A percentile compares a stretch with the other conserved stretches of the same genome.
Evolutionary conservation across 805 yeast species (phyloP).

Genomic region (Teunomyces aglyptinius): DNA sequence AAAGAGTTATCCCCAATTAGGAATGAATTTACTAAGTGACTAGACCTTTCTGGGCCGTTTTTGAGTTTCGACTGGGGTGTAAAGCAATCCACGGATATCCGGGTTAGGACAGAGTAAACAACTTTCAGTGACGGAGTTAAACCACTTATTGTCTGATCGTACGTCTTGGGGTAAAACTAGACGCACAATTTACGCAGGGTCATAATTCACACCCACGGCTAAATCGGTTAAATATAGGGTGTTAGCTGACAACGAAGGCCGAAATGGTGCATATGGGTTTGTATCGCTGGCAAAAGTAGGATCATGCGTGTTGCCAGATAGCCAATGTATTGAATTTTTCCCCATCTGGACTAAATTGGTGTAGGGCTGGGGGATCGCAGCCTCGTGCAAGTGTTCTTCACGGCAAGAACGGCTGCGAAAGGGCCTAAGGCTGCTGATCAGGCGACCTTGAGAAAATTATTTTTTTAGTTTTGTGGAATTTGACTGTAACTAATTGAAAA

Average conservation of each 20-base stretch:
- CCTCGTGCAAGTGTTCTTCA: neutral
- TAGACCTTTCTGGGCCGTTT: neutral
- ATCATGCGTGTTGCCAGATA: neutral
- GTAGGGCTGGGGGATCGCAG: neutral
- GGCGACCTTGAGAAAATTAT: neutral
- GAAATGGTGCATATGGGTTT: neutral
- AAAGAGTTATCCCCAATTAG: conserved; percentile 1
- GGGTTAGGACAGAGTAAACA: neutral
- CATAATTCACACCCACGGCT: neutral
- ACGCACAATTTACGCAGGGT: neutral
- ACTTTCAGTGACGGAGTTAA: neutral
- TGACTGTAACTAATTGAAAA: too few species aligned
- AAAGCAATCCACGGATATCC: neutral
- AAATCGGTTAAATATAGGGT: neutral
- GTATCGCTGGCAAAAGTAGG: neutral
- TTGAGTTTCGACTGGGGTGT: neutral
- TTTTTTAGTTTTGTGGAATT: neutral
- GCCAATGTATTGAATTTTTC: neutral
- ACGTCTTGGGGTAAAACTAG: neutral
- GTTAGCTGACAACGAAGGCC: neutral
- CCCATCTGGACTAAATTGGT: neutral
- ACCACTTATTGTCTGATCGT: neutral
- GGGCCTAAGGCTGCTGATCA: neutral
- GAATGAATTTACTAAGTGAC: neutral
- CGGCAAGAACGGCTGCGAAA: conserved; percentile 2